Evolutionary conservation across 768 basidiomycete genomes (phyloP), one percentile per base, ranked within the genome.

Genomic region (Imleria badia): DNA sequence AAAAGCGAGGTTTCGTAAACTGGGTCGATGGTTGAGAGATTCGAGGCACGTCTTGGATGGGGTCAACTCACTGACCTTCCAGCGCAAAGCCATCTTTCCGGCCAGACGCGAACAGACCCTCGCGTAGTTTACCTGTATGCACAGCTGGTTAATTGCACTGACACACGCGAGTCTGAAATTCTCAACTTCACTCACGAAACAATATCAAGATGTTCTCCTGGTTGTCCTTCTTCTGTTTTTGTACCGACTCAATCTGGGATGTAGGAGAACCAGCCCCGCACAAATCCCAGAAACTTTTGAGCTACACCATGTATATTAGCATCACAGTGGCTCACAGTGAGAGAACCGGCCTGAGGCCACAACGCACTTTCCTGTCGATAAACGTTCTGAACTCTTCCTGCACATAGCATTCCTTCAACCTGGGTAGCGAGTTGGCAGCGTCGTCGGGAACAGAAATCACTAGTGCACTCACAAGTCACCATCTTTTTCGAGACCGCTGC

Each of bases 1-100:
- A 78, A 81, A 20, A 90, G 73, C 0, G 89, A 91, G 5, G 81
- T 87, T 71, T 91, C 86, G 65, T 89, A 90, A 2, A 81, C 89
- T 91, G 62, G 19, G 20, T 48, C 22, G 26, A 45, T 44, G 33
- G 30, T 47, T 47, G 48, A 43, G 43, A 44, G 30, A 45, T 38
- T 26, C 9, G 26, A 14, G 17, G 31, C 30, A 49, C 13, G 48
- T 33, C 4, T 22, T n/a, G 33, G 6, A 48, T 4, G n/a, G 26
- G 39, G 26, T 11, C 11, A 29, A 48, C 17, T 20, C 30, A 51
- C 76, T 38, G 53, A 87, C 89, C 89, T 81, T 90, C 86, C 13
- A 85, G 50, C 2, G 85, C 78, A 62, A 91, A 89, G 3, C 49
- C 54, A 64, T 89, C 89, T 19, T 55, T 73, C 52, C 89, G 78